Conservation (phyloP, 106 monocot species). For the Acorus calamus region DNA sequence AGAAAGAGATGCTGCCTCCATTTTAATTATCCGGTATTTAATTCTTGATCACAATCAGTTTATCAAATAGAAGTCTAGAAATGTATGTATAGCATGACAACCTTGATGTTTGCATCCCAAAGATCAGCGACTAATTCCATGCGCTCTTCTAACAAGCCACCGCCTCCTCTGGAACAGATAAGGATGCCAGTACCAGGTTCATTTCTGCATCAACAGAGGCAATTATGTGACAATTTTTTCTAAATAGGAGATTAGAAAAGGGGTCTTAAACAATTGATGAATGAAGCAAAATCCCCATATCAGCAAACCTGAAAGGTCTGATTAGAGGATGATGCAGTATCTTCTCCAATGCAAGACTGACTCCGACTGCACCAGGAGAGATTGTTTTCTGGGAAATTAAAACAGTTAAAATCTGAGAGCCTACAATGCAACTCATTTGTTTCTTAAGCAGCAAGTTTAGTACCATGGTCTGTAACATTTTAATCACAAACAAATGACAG, state of each 20-base stretch:
- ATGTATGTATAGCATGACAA: conserved; percentile 2
- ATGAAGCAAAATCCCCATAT: background rate
- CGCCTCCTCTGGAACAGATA: conserved; percentile 92
- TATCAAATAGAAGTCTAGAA: background rate
- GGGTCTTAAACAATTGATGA: background rate
- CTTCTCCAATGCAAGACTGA: conserved; percentile 92
- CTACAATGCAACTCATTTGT: background rate
- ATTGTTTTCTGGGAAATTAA: conserved; percentile 43
- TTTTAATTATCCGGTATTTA: background rate
- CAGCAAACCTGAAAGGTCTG: conserved; percentile 44
- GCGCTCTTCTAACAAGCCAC: conserved; percentile 77
- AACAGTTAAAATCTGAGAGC: background rate
- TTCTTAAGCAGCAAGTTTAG: no score
- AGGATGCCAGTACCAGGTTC: conserved; percentile 50
- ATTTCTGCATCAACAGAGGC: conserved; percentile 26
- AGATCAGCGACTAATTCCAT: conserved; percentile 89
- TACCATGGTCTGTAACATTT: no score
- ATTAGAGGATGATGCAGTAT: conserved; percentile 52
- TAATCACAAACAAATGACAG: no score
- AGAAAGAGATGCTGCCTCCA: no score
- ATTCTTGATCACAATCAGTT: background rate
- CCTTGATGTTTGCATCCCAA: conserved; percentile 92
- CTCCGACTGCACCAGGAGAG: conserved; percentile 78
- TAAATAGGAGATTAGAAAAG: background rate
- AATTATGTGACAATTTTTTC: background rate